These are phyloP conservation scores for Taphrina sp. DNA, from an alignment of 1,139 yeast genomes.

Conservation along the genomic window DNA sequence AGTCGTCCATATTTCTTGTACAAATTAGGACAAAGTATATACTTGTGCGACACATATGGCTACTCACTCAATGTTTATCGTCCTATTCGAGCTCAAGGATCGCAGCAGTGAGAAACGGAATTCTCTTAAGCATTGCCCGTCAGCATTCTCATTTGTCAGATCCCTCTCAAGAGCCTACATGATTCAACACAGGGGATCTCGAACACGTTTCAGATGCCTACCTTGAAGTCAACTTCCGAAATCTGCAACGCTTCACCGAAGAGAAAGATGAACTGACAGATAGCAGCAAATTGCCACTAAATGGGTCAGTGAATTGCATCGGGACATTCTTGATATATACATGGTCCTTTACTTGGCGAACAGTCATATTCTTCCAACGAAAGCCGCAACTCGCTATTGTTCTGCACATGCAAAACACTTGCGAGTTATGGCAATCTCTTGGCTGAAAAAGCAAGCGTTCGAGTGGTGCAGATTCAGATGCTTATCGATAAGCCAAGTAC, in stretches of 20 bases:
- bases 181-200: too few relatives aligned
- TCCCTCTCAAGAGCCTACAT: constrained; percentile 8
- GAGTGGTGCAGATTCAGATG: too few relatives aligned
- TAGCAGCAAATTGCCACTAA: constrained; percentile 24
- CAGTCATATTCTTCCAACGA: too few relatives aligned
- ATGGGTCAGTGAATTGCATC: not conserved
- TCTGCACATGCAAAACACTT: too few relatives aligned
- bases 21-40: not conserved
- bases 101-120: constrained; percentile 12
- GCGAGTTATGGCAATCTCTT: too few relatives aligned
- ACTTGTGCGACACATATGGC: too few relatives aligned
- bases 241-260: constrained; percentile 17
- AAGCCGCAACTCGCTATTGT: too few relatives aligned
- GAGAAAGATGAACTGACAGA: constrained; percentile 24
- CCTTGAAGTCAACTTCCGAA: constrained; percentile 1
- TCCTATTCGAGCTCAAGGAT: constrained; percentile 23
- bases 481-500: too few relatives aligned
- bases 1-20: constrained; percentile 26
- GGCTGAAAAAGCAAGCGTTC: too few relatives aligned
- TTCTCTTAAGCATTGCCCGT: constrained; percentile 10
- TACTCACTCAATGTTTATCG: constrained; percentile 16
- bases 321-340: too few relatives aligned
- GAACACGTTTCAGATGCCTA: too few relatives aligned
- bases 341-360: too few relatives aligned
- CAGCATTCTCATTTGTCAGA: constrained; percentile 1